Conservation (phyloP, 805 yeast genomes). For the Saccharomyces paradoxus region DNA sequence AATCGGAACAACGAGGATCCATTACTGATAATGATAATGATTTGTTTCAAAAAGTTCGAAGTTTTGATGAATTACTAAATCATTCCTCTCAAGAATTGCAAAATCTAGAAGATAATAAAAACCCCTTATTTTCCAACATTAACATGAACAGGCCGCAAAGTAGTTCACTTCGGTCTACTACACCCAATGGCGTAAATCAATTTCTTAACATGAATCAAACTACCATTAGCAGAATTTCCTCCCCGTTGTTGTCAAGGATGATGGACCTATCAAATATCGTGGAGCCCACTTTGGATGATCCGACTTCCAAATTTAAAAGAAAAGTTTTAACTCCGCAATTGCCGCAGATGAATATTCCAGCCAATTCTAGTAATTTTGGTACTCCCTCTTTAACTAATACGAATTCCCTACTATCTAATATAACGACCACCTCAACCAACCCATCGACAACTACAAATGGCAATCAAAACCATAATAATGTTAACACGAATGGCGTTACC, state of each 20-base stretch:
- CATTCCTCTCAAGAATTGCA: slow-evolving; percentile 26
- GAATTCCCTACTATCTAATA: background rate
- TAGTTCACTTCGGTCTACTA: slow-evolving; percentile 19
- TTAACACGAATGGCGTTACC: background rate
- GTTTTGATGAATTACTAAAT: slow-evolving; percentile 22
- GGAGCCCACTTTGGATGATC: slow-evolving; percentile 23
- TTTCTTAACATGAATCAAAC: slow-evolving; percentile 12
- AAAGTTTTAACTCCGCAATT: slow-evolving; percentile 9
- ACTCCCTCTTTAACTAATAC: background rate
- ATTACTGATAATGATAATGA: background rate
- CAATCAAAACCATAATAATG: slow-evolving; percentile 1
- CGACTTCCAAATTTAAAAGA: slow-evolving; percentile 16
- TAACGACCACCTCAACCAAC: background rate
- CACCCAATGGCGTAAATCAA: slow-evolving; percentile 12
- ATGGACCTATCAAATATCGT: slow-evolving; percentile 22
- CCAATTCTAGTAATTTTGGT: background rate
- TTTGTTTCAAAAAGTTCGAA: slow-evolving; percentile 8
- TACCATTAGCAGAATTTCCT: slow-evolving; percentile 18
- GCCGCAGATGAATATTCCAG: background rate
- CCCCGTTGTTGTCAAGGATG: slow-evolving; percentile 20
- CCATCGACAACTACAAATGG: slow-evolving; percentile 2
- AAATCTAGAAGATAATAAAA: slow-evolving; percentile 18
- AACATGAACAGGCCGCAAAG: slow-evolving; percentile 13
- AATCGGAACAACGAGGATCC: background rate
- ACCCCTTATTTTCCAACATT: slow-evolving; percentile 3